These are phyloP conservation scores for Monilinia fructigena DNA, from an alignment of 2,329 filamentous ascomycete genomes.

Conservation along the genomic window DNA sequence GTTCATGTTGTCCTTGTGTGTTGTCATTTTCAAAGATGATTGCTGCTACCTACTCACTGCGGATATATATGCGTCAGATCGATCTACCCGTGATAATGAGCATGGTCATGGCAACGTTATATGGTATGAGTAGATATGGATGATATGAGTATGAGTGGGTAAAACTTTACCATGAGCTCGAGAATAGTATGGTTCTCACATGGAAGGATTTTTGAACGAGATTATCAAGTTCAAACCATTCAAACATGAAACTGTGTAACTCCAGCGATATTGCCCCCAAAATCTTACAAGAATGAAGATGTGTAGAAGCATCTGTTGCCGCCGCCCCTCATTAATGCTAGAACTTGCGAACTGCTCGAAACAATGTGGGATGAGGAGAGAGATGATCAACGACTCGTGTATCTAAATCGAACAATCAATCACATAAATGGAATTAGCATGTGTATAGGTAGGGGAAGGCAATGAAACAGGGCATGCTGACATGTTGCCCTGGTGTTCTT, in stretches of 20 bases:
- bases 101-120: slow-evolving; percentile 3
- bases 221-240: neutral
- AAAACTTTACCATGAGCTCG: neutral
- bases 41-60: neutral
- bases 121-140: neutral
- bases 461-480: too few species aligned
- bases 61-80: slow-evolving; percentile 22
- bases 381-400: too few species aligned
- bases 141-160: neutral
- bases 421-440: too few species aligned
- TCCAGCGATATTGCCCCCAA: neutral
- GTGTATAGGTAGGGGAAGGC: too few species aligned
- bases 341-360: neutral
- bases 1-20: slow-evolving; percentile 18
- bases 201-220: slow-evolving; percentile 3
- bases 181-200: slow-evolving; percentile 8
- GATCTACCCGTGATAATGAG: slow-evolving; percentile 18
- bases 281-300: slow-evolving; percentile 1
- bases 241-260: slow-evolving; percentile 11
- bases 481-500: too few species aligned
- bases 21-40: slow-evolving; percentile 1
- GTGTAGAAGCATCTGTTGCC: neutral
- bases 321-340: neutral
- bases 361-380: neutral
- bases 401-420: too few species aligned